Evolutionary conservation across 2,329 filamentous ascomycete species (phyloP).

Genomic region (Cytospora mali): DNA sequence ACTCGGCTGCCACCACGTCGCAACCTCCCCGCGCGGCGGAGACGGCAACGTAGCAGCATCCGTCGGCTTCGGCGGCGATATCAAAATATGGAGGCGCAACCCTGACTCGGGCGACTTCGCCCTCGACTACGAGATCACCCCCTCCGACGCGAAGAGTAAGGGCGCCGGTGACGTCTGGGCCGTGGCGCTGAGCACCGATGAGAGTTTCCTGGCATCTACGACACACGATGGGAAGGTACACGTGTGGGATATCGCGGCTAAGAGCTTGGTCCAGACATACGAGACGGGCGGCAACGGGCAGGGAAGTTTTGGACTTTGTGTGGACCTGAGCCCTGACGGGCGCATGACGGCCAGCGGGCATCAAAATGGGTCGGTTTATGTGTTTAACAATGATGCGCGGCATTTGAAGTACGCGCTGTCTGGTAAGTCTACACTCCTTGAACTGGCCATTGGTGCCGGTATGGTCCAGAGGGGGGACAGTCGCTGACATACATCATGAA

Average conservation of each 20-base stretch:
- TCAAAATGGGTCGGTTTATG: slow-evolving; percentile 87
- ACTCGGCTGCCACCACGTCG: slow-evolving; percentile 89
- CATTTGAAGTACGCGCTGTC: slow-evolving; percentile 84
- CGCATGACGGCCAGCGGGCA: slow-evolving; percentile 89
- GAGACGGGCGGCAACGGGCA: slow-evolving; percentile 62
- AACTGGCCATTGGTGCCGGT: background rate
- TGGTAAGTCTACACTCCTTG: slow-evolving; percentile 50
- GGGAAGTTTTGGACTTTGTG: slow-evolving; percentile 85
- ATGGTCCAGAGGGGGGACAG: too few relatives aligned
- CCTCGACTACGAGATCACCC: slow-evolving; percentile 49
- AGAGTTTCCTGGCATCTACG: slow-evolving; percentile 81
- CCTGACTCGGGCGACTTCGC: slow-evolving; percentile 62
- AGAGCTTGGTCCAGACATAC: slow-evolving; percentile 65
- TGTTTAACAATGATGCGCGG: slow-evolving; percentile 92
- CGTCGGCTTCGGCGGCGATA: slow-evolving; percentile 85
- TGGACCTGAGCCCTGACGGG: slow-evolving; percentile 80
- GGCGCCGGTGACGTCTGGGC: slow-evolving; percentile 76
- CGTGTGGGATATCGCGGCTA: slow-evolving; percentile 73
- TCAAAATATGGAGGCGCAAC: slow-evolving; percentile 77
- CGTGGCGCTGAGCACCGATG: slow-evolving; percentile 80
- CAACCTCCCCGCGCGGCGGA: slow-evolving; percentile 55
- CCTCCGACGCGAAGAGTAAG: slow-evolving; percentile 33
- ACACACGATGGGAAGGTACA: slow-evolving; percentile 87
- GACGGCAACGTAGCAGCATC: slow-evolving; percentile 76
- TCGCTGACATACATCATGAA: slow-evolving; percentile 36